A percentile compares a stretch with the other conserved stretches of the same genome.
phyloP scores from a whole-genome alignment of 768 basidiomycete genomes.

The Lanmaoa pseudosensibilis region DNA sequence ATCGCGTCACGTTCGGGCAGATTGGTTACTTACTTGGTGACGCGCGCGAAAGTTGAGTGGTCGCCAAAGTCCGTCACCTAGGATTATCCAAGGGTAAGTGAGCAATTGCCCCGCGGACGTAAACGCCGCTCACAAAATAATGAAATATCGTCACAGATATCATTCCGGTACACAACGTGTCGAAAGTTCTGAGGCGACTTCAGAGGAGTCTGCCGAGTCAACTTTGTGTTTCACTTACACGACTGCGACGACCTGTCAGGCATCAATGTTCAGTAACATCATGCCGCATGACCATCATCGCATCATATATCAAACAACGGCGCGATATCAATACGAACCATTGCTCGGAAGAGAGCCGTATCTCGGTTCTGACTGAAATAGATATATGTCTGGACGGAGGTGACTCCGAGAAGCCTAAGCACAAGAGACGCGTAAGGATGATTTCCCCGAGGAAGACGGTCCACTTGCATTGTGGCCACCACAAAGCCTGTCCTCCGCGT shows the following conservation, averaged over 20 bases:
- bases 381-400: constrained; percentile 4
- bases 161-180: constrained; percentile 1
- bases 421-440: not conserved
- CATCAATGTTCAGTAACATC: not conserved
- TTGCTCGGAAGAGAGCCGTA: not conserved
- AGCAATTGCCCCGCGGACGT: not conserved
- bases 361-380: constrained; percentile 5
- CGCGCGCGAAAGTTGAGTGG: not conserved
- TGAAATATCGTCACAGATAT: not conserved
- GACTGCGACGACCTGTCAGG: not conserved
- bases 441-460: not conserved
- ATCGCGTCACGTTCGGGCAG: not conserved
- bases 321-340: not conserved
- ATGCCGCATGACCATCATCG: not conserved
- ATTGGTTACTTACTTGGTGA: not conserved
- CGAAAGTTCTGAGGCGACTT: not conserved
- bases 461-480: not conserved
- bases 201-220: not conserved
- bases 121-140: constrained; percentile 3
- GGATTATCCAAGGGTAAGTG: not conserved
- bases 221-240: not conserved
- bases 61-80: constrained; percentile 5
- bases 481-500: not conserved
- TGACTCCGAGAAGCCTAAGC: constrained; percentile 5
- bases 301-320: not conserved